Conservation (phyloP, 2,329 filamentous ascomycete genomes). For the Beauveria medogensis region DNA sequence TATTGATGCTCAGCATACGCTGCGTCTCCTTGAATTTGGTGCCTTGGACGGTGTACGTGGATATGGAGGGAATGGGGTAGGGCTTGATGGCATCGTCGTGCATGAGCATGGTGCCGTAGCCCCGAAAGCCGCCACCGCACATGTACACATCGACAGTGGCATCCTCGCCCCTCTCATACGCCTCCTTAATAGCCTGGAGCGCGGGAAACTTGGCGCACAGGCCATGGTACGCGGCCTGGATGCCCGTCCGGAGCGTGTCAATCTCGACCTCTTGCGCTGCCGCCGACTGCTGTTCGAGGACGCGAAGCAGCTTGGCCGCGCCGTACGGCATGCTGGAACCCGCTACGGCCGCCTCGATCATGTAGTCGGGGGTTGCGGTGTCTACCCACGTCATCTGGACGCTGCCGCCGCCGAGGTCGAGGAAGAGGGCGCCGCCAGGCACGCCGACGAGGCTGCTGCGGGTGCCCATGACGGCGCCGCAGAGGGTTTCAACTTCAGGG, state of each 20-base stretch:
- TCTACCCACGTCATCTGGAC: slow-evolving; percentile 59
- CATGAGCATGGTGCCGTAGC: slow-evolving; percentile 87
- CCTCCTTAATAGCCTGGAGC: slow-evolving; percentile 35
- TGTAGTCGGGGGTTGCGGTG: slow-evolving; percentile 38
- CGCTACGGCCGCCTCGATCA: slow-evolving; percentile 42
- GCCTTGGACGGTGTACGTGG: slow-evolving; percentile 62
- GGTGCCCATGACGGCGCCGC: slow-evolving; percentile 72
- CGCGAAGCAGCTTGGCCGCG: slow-evolving; percentile 46
- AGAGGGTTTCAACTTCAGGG: slow-evolving; percentile 72
- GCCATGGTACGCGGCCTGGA: slow-evolving; percentile 52
- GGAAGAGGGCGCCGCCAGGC: slow-evolving; percentile 59
- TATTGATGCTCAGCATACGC: slow-evolving; percentile 44
- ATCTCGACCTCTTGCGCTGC: slow-evolving; percentile 38
- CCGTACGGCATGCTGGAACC: slow-evolving; percentile 55
- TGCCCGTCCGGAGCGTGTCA: slow-evolving; percentile 46
- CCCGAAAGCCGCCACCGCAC: slow-evolving; percentile 82
- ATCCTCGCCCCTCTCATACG: slow-evolving; percentile 23
- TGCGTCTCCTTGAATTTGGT: slow-evolving; percentile 49
- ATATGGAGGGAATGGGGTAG: slow-evolving; percentile 78
- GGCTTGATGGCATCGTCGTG: slow-evolving; percentile 62
- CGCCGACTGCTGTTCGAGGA: slow-evolving; percentile 34
- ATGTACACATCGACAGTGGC: slow-evolving; percentile 65
- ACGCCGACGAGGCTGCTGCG: slow-evolving; percentile 64
- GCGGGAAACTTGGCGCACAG: slow-evolving; percentile 40
- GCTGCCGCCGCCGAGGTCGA: slow-evolving; percentile 74